A percentile compares a stretch with the other conserved stretches of the same genome.
phyloP scores from a whole-genome alignment of 73 alveolate species.

The Paramecium caudatum region DNA sequence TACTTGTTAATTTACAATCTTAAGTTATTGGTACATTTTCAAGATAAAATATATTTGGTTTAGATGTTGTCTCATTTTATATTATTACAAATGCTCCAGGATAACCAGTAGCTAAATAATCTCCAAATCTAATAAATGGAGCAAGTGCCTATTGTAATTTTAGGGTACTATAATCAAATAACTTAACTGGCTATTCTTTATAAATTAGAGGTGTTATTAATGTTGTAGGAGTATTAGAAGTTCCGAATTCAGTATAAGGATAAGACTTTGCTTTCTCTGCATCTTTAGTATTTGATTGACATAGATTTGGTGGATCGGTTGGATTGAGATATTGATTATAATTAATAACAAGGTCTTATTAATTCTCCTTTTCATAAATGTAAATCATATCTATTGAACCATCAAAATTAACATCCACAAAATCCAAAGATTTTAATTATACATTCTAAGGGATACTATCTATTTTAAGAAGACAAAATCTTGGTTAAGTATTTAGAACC shows the following conservation, averaged over 20 bases:
- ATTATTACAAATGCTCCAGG: conserved; percentile 59
- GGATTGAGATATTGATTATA: conserved; percentile 49
- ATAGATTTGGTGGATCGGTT: background rate
- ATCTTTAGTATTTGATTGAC: conserved; percentile 19
- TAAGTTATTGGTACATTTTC: background rate
- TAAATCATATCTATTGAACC: conserved; percentile 43
- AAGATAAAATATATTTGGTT: conserved; percentile 18
- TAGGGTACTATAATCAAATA: conserved; percentile 1
- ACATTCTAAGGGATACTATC: background rate
- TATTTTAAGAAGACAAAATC: conserved; percentile 40
- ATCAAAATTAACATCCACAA: conserved; percentile 69
- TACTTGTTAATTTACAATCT: background rate
- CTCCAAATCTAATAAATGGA: conserved; percentile 63
- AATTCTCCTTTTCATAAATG: background rate
- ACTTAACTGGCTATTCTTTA: background rate
- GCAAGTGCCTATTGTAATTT: background rate
- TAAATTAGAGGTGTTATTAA: background rate
- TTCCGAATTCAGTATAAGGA: conserved; percentile 17
- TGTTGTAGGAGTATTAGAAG: background rate
- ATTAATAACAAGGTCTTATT: background rate
- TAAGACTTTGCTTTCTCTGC: background rate
- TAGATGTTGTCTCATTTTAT: background rate
- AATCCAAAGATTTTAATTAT: background rate
- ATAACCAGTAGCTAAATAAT: conserved; percentile 50
- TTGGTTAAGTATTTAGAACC: background rate